Evolutionary conservation across 2,329 filamentous ascomycete species (phyloP), one percentile per base, ranked within the genome.

Genomic region (Curvularia lunata): DNA sequence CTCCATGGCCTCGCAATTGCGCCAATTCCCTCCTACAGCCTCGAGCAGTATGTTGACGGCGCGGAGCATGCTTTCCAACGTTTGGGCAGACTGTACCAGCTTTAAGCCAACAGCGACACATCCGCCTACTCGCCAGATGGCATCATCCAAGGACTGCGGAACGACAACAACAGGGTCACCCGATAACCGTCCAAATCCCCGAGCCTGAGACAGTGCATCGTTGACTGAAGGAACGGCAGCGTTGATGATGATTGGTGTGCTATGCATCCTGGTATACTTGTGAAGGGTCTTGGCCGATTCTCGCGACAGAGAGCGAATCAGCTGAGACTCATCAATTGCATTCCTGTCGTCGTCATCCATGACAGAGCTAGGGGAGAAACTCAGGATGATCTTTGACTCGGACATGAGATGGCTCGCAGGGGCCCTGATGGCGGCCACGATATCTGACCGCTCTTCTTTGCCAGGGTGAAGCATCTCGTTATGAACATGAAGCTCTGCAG

Each of bases 1-100:
- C 76, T 99, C 95, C 90, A 99, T 97, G 25, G 95, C 93, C 75
- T 99, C 96, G 66, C 95, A 98, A 65, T 98, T 98, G 63, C 95
- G 86, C 95, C 96, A 99, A 73, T 91, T 98, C 63, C 91, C 89
- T 64, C 91, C 89, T 48, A 97, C 90, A 59, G 91, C 91, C 63
- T 91, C 87, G 61, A 97, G 92, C 25, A 97, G 82, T 68, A 96
- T 90, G 69, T 96, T 88, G 2, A 96, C 87, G 1, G 93, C 88
- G 52, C 91, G 85, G 9, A 93, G 79, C 27, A 93, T 87, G 43
- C 88, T 88, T 48, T 92, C 86, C 7, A 86, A 82, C 0, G 87
- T 88, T 2, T 83, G 82, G 1, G 95, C 89, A 32, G 88, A 84
- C 72, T 97, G 92, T 6, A 99, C 83, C 34, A 98, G 80, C 71